These are phyloP conservation scores for Entomortierella parvispora DNA, from an alignment of 192 early-diverging fungal species.

Conservation along the genomic window DNA sequence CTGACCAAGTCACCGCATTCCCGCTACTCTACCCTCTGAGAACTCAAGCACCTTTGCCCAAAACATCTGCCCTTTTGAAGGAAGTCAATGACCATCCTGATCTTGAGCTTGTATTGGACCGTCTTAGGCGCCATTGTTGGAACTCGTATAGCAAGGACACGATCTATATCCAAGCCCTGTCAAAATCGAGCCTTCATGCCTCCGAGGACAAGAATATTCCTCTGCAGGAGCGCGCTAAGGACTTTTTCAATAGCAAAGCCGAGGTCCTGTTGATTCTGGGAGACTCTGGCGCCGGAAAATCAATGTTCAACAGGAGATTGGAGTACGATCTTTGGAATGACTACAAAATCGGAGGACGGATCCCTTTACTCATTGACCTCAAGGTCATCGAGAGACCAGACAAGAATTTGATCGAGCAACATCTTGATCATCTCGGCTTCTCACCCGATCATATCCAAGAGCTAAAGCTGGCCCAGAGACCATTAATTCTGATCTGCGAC, in stretches of 20 bases:
- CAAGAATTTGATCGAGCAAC: background rate
- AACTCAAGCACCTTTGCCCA: too few species aligned
- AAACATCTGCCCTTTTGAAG: too few species aligned
- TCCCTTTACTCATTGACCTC: background rate
- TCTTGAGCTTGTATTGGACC: too few species aligned
- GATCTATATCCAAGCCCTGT: conserved; percentile 1
- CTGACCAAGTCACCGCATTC: too few species aligned
- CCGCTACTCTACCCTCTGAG: too few species aligned
- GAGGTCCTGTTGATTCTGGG: conserved; percentile 1
- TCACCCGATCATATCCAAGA: background rate
- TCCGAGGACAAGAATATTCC: background rate
- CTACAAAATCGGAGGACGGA: background rate
- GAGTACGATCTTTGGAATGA: background rate
- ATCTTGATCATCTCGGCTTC: background rate
- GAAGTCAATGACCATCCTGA: too few species aligned
- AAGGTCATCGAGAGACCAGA: background rate
- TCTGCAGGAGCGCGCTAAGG: background rate
- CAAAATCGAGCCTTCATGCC: background rate
- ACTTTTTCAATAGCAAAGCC: background rate
- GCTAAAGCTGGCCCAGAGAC: background rate
- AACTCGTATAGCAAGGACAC: too few species aligned
- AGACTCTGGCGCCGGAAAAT: background rate
- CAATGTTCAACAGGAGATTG: background rate
- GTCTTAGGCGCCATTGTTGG: too few species aligned
- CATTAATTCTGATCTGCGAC: conserved; percentile 3